These are phyloP conservation scores for Oryza officinalis DNA, from an alignment of 176 grass and related monocot genomes.

Conservation along the genomic window DNA sequence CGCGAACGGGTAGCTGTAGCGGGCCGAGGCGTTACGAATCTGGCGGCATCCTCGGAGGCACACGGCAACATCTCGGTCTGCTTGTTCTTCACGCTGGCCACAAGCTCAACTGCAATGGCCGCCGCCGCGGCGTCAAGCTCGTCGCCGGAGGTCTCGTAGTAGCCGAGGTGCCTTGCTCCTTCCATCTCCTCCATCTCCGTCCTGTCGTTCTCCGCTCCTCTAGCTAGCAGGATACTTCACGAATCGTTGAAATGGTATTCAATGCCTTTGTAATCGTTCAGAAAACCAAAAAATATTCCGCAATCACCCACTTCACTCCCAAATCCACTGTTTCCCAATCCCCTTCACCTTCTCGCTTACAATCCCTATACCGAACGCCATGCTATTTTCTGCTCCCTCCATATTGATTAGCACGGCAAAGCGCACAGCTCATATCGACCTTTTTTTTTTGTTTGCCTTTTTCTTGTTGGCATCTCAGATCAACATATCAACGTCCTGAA, in stretches of 20 bases:
- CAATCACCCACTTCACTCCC: background rate
- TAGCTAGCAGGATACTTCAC: background rate
- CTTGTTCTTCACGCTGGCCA: background rate
- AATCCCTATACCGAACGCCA: background rate
- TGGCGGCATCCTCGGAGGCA: background rate
- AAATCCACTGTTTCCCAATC: background rate
- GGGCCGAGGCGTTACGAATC: background rate
- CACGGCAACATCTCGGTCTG: background rate
- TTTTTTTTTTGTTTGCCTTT: background rate
- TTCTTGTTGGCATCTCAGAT: conserved; percentile 5
- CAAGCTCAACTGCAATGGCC: background rate
- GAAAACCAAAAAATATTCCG: background rate
- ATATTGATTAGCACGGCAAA: conserved; percentile 2
- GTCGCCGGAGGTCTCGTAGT: background rate
- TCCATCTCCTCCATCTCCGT: background rate
- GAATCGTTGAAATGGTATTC: background rate
- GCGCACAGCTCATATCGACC: conserved; percentile 21
- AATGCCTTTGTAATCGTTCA: background rate
- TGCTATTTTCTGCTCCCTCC: background rate
- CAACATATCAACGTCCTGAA: background rate
- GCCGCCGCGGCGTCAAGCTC: background rate
- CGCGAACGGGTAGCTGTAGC: background rate
- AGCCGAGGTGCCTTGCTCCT: background rate
- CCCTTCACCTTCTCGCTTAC: background rate
- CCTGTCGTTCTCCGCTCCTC: background rate